phyloP scores from a whole-genome alignment of 768 basidiomycete species.

The Rhodotorula toruloides region DNA sequence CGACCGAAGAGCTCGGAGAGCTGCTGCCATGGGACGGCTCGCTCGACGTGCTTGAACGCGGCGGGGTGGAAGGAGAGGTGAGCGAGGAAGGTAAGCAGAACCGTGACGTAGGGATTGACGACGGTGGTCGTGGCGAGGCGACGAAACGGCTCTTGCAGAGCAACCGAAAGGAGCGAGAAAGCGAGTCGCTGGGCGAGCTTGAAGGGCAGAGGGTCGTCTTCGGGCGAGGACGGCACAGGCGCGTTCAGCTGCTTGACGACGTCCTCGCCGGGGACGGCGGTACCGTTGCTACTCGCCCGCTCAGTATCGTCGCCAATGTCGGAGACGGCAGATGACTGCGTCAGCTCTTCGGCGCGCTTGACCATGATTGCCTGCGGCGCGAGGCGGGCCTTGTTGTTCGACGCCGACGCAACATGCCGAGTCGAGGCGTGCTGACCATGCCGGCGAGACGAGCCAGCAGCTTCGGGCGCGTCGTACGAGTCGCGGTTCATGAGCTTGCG shows the following conservation, averaged over 20 bases:
- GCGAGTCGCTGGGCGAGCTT: constrained; percentile 71
- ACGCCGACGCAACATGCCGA: not conserved
- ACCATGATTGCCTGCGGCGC: constrained; percentile 38
- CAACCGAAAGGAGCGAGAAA: constrained; percentile 68
- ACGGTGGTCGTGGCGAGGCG: constrained; percentile 49
- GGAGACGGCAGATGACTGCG: not conserved
- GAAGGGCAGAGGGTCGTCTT: constrained; percentile 62
- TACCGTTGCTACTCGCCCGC: constrained; percentile 4
- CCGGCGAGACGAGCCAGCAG: not conserved
- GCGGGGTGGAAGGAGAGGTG: constrained; percentile 64
- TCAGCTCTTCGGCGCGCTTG: constrained; percentile 15
- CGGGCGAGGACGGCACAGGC: constrained; percentile 28
- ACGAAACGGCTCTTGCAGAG: constrained; percentile 61
- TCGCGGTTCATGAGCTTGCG: constrained; percentile 49
- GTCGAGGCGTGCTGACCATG: not conserved
- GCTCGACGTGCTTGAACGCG: constrained; percentile 62
- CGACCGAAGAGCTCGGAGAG: constrained; percentile 62
- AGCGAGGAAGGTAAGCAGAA: constrained; percentile 80
- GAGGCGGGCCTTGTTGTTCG: not conserved
- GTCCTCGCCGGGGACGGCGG: constrained; percentile 2
- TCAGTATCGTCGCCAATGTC: constrained; percentile 11
- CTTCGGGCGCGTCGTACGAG: not conserved
- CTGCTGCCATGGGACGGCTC: constrained; percentile 75
- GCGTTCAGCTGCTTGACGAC: constrained; percentile 37
- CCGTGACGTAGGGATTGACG: constrained; percentile 79